Evolutionary conservation across 2,329 filamentous ascomycete genomes (phyloP), one percentile per base, ranked within the genome.

Genomic region (Neobulgaria alba): DNA sequence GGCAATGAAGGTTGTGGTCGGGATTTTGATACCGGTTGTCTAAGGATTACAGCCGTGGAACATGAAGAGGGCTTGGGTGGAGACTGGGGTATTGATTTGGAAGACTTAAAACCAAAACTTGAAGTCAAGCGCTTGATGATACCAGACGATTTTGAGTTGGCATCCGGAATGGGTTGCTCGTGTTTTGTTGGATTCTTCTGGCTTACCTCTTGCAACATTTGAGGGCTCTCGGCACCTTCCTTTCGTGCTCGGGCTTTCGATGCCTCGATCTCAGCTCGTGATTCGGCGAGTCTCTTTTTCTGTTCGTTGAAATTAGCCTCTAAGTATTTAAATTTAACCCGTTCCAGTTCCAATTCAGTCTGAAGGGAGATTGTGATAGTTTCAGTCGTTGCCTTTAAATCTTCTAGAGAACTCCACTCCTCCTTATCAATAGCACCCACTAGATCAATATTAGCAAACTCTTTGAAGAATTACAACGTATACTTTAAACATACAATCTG

Each of bases 341-440:
- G 69, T 48, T 75, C 64, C 19, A 67, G 63, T 38, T 76, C 68
- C 26, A 81, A 67, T 54, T 82, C 77, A 33, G 66, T 66, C 47
- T 71, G 68, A 41, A 81, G 67, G 12, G 76, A 79, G 14, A 68
- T 63, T 12, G 73, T 72, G 43, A 81, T 69, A 47, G 78, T 64
- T 47, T 71, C 67, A 57, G 81, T 75, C 5, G 75, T 70, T 30
- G 66, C 66, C 61, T 78, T 78, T 50, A 81, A 65, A 49, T 74
- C 70, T 36, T 75, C 67, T 3, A 81, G 62, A 14, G 72, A 73
- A 17, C 72, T 67, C 10, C 69, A 53, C 23, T 69, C 68, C n/a
- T 72, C 71, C 54, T 75, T 69, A 33, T 68, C 67, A 19, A 77
- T 63, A 19, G 71, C 72, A 33, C 66, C 68, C 38, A 80, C 65